Base-by-base conservation (phyloP, 2,329 filamentous ascomycete species). In the Ambrosiella xylebori region DNA sequence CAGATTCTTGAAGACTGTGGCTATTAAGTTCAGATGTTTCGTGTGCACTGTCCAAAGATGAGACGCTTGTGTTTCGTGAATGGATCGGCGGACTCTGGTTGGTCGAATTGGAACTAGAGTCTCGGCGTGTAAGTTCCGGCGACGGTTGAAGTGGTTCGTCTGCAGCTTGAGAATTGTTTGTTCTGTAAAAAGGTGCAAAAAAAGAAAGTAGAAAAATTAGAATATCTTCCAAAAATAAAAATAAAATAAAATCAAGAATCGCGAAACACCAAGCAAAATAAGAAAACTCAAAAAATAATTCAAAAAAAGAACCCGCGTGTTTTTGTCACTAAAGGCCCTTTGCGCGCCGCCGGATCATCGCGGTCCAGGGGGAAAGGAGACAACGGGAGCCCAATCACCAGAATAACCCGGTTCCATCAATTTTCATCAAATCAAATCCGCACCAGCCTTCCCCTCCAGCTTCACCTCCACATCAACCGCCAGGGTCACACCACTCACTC, bases 31-130 rank as follows among this genome's bases (percentile, higher is more conserved):
- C 19, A 8, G 19, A 39, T 13, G 17, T 38, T 50, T 45, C 11
- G 56, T 47, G 17, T 49, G 36, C 15, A 27, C 50, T 19, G 41
- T 50, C 51, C 40, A 49, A 49, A 54, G 6, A 41, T 58, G 57
- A 58, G 51, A 58, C 57, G 52, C 57, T 55, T 17, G 58, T 59
- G 58, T 59, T 59, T 59, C 54, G 58, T 13, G 47, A 51, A 35
- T 27, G 9, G 9, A 35, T 7, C 8, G 15, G 8, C 6, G n/a
- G 6, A 19, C 27, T 36, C 17, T 51, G 47, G 17, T 51, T 51
- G 47, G 47, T 19, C 35, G 47, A 9, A 15, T 8, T 8, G 11
- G 8, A 8, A 47, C 44, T 47, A 8, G 7, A 8, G n/a, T 8
- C 11, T 8, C 13, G 44, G 19, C 17, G 47, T 51, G 9, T 19